Conservation (phyloP, 306 rosid species). For the Cyamopsis tetragonoloba region DNA sequence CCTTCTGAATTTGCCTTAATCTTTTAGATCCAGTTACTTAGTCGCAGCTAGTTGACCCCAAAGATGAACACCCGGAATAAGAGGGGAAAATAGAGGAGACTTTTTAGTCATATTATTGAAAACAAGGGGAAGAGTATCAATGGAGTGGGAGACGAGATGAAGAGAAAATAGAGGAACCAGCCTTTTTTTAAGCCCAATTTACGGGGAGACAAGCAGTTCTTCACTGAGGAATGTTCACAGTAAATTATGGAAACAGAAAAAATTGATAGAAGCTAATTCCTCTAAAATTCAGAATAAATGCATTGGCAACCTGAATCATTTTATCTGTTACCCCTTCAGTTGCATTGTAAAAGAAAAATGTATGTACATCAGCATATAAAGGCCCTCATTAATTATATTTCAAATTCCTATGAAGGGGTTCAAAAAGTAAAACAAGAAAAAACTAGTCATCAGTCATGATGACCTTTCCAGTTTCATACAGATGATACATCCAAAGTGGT, state of each 20-base stretch:
- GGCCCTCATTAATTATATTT: not conserved
- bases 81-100: no score
- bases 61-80: no score
- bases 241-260: not conserved
- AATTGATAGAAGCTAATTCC: not conserved
- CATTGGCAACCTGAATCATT: not conserved
- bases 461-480: constrained; percentile 70
- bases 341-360: not conserved
- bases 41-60: no score
- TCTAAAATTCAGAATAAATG: not conserved
- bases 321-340: not conserved
- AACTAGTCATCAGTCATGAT: constrained; percentile 48
- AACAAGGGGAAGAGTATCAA: no score
- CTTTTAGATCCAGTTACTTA: no score
- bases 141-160: no score
- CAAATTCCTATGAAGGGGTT: not conserved
- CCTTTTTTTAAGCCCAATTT: not conserved
- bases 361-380: constrained; percentile 24
- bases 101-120: no score
- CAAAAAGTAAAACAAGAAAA: not conserved
- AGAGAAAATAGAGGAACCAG: no score
- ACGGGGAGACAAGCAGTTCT: not conserved
- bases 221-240: no score
- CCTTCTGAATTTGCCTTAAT: no score
- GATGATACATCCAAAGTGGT: constrained; percentile 84